These are phyloP conservation scores for Tribonema minus DNA, from an alignment of 108 stramenopile species.

Conservation along the genomic window DNA sequence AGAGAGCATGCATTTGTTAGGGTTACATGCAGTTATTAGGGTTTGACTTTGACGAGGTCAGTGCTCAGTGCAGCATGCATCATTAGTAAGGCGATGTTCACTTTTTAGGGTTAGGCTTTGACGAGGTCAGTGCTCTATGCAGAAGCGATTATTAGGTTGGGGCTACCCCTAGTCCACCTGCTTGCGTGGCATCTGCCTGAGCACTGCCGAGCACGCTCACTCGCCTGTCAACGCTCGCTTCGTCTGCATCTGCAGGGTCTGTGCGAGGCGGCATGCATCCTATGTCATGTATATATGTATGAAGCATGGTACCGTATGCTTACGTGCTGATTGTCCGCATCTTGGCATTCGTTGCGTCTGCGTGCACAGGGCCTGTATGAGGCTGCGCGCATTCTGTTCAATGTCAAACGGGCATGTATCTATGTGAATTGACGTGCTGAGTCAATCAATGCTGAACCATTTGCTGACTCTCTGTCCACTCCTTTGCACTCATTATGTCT, in stretches of 20 bases:
- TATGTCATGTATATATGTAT: too few relatives aligned
- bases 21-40: too few relatives aligned
- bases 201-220: too few relatives aligned
- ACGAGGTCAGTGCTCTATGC: background rate
- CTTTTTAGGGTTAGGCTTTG: background rate
- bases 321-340: background rate
- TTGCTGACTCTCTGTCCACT: background rate
- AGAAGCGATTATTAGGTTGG: background rate
- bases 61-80: background rate
- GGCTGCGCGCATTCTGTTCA: constrained; percentile 93
- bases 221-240: too few relatives aligned
- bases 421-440: too few relatives aligned
- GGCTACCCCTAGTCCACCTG: background rate
- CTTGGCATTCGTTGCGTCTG: background rate
- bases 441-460: too few relatives aligned
- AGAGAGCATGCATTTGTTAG: too few relatives aligned
- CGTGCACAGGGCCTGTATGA: constrained; percentile 77
- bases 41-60: background rate
- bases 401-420: too few relatives aligned
- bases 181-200: too few relatives aligned
- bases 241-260: too few relatives aligned
- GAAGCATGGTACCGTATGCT: too few relatives aligned
- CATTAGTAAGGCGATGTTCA: background rate
- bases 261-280: too few relatives aligned
- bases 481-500: background rate